Evolutionary conservation across 2,329 filamentous ascomycete genomes (phyloP).

Genomic region (Neodidymelliopsis sp.): DNA sequence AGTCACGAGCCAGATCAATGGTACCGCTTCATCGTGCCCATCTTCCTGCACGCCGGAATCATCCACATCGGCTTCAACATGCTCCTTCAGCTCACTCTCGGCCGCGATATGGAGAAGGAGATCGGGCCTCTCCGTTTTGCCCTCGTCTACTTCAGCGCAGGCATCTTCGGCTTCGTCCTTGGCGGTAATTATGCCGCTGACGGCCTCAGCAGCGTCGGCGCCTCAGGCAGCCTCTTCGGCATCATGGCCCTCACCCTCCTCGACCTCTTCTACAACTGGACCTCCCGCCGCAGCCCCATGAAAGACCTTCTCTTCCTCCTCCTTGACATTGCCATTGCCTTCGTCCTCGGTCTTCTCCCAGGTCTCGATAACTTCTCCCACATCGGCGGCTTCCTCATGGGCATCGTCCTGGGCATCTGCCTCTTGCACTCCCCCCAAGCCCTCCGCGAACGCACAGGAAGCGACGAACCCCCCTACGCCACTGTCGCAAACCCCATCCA

Average conservation of each 20-base stretch:
- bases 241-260: constrained; percentile 87
- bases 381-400: constrained; percentile 95
- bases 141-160: constrained; percentile 86
- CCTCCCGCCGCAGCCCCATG: constrained; percentile 75
- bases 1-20: constrained; percentile 84
- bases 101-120: constrained; percentile 87
- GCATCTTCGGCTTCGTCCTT: constrained; percentile 95
- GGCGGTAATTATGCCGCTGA: constrained; percentile 91
- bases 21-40: constrained; percentile 94
- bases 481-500: constrained; percentile 58
- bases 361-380: constrained; percentile 97
- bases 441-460: constrained; percentile 76
- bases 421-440: constrained; percentile 87
- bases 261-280: constrained; percentile 93
- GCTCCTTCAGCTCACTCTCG: constrained; percentile 87
- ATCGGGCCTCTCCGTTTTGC: constrained; percentile 90
- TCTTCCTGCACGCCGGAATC: constrained; percentile 92
- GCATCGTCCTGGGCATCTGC: constrained; percentile 83
- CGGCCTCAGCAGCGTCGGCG: constrained; percentile 81
- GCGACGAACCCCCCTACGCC: constrained; percentile 73
- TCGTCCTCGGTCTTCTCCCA: constrained; percentile 88
- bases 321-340: constrained; percentile 85
- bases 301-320: constrained; percentile 89
- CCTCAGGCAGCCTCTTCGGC: constrained; percentile 89
- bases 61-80: constrained; percentile 97